These are phyloP conservation scores for Paragyromitra xinjiangensis DNA, from an alignment of 495 filamentous ascomycete species.

Conservation along the genomic window DNA sequence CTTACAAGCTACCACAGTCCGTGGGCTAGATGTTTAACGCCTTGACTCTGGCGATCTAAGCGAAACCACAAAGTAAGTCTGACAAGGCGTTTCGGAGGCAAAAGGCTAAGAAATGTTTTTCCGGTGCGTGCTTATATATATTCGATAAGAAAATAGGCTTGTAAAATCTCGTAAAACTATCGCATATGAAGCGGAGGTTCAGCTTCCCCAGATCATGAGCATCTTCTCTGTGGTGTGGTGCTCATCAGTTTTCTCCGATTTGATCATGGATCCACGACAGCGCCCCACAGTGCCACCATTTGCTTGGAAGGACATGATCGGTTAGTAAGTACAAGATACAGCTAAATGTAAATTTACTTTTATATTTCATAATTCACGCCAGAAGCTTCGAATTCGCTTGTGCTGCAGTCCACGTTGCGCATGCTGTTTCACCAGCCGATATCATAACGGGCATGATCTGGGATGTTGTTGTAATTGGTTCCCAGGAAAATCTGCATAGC, in stretches of 20 bases:
- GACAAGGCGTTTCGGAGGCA: neutral
- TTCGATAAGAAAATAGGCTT: neutral
- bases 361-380: neutral
- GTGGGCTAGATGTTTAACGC: neutral
- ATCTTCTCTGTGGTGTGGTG: neutral
- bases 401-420: slow-evolving; percentile 1
- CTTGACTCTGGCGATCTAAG: neutral
- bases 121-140: slow-evolving; percentile 4
- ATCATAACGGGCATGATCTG: neutral
- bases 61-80: neutral
- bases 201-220: neutral
- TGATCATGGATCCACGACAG: neutral
- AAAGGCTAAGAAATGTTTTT: neutral
- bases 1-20: neutral
- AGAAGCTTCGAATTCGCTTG: neutral
- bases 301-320: too few species aligned
- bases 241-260: neutral
- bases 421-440: neutral
- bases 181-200: neutral
- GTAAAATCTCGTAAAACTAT: neutral
- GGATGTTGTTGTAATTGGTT: neutral
- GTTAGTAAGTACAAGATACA: neutral
- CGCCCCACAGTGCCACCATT: neutral
- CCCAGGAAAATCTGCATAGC: neutral
- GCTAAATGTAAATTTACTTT: neutral